phyloP scores from a whole-genome alignment of 345 rosid species.

The Brassica rapa region DNA sequence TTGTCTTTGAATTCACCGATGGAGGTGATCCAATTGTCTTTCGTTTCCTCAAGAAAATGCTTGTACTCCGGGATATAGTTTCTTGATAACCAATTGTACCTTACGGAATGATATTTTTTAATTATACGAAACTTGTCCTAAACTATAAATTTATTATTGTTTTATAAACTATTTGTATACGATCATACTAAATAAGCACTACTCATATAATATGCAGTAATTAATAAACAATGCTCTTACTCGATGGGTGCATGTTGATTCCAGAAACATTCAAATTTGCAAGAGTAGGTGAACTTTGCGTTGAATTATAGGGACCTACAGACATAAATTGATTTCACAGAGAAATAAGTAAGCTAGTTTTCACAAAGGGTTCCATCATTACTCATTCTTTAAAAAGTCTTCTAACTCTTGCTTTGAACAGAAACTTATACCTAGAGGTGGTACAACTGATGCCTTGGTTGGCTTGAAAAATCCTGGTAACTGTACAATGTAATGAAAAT shows the following conservation, averaged over 20 bases:
- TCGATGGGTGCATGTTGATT: neutral
- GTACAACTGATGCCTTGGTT: too few species aligned
- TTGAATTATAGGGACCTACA: neutral
- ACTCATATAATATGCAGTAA: neutral
- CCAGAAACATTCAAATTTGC: neutral
- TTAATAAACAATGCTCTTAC: neutral
- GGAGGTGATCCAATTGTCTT: neutral
- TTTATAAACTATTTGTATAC: neutral
- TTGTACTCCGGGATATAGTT: neutral
- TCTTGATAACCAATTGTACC: neutral
- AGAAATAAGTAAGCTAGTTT: too few species aligned
- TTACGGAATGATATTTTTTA: too few species aligned
- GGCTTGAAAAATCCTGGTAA: too few species aligned
- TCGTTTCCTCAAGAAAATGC: neutral
- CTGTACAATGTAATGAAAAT: too few species aligned
- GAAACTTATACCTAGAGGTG: too few species aligned
- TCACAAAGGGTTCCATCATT: too few species aligned
- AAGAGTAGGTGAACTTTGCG: neutral
- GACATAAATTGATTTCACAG: neutral
- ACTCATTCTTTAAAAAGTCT: too few species aligned
- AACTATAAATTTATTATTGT: too few species aligned
- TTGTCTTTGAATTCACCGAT: neutral
- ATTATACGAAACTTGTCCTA: neutral
- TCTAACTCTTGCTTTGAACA: too few species aligned
- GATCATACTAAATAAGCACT: too few species aligned